Evolutionary conservation across 345 rosid species (phyloP).

Genomic region (Cardiospermum halicacabum): DNA sequence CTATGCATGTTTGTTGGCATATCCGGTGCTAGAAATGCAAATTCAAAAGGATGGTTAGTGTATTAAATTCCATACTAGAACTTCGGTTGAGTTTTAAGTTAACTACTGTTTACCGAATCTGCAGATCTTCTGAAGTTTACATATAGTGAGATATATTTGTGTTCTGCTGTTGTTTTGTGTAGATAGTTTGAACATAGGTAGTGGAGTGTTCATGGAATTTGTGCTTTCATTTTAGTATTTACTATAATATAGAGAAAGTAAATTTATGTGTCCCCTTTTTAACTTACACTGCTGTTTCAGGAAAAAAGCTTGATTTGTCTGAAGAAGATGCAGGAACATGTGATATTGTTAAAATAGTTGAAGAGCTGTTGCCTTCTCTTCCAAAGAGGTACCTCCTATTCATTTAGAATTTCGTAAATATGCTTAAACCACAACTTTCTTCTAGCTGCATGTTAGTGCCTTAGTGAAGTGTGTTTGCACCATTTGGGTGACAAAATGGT

Average conservation of each 20-base stretch:
- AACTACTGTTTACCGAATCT: not conserved
- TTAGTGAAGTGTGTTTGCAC: not conserved
- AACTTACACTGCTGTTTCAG: conserved; percentile 23
- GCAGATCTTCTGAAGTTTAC: not conserved
- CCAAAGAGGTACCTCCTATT: conserved; percentile 38
- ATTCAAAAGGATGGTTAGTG: not conserved
- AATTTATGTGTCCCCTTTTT: not conserved
- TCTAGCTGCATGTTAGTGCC: not conserved
- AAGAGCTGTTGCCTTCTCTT: conserved; percentile 42
- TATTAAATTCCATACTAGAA: not conserved
- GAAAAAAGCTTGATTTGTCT: conserved; percentile 17
- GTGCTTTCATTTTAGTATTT: not conserved
- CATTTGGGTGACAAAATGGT: not conserved
- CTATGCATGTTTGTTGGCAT: not conserved
- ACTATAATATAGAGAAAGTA: not conserved
- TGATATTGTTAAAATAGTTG: conserved; percentile 20
- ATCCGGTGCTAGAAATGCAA: not conserved
- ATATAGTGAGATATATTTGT: not conserved
- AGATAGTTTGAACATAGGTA: not conserved
- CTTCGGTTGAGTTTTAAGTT: not conserved
- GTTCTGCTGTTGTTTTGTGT: not conserved
- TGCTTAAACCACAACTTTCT: not conserved
- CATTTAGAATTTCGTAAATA: not conserved
- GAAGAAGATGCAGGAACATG: conserved; percentile 23
- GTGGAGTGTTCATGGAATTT: not conserved